Base-by-base conservation (phyloP, 1,139 yeast species). In the Chernovozyma aurita region DNA sequence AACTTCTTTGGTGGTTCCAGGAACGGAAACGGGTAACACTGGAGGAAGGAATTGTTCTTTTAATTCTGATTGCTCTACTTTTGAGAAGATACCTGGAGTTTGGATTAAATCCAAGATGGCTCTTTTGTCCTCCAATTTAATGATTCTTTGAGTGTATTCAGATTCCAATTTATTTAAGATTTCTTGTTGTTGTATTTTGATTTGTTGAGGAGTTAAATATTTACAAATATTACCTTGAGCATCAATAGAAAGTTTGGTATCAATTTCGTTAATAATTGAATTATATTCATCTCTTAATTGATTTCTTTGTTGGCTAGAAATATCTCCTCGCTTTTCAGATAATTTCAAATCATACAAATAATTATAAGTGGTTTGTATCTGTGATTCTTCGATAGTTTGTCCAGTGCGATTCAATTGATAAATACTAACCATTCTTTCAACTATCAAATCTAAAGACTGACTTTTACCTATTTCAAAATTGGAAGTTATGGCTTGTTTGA, bases 341-440 rank as follows among this genome's bases (percentile, higher is more conserved):
- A 84, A 63, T 37, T 68, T 64, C 33, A 72, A 50, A 33, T 73
- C 75, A 45, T 75, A 74, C n/a, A 70, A 48, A 40, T 69, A 55
- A 47, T 70, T 71, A 57, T 59, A 74, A 15, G 78, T 70, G 2
- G 83, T 72, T 44, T 81, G 84, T 33, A 63, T 63, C 41, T 66
- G 67, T 9, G 90, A 80, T 35, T 83, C 86, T 31, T 65, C 68
- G n/a, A 65, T 45, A 1, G 61, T 38, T 39, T 55, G 57, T 3
- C 65, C 66, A 31, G 40, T 42, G 17, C 47, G 47, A 5, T 48
- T 41, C 18, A 61, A 52, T 37, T 58, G 54, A 30, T 51, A 47
- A 28, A 84, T 63, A 26, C 68, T 61, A 14, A 73, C 57, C 36
- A 85, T 61, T 52, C 92, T 76, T 28, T 60, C 51, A 8, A 76